Percentiles rank a stretch among this genome's conserved stretches.
These are phyloP conservation scores for Helotiales sp. DNA, from an alignment of 2,329 filamentous ascomycete genomes.

Conservation along the genomic window DNA sequence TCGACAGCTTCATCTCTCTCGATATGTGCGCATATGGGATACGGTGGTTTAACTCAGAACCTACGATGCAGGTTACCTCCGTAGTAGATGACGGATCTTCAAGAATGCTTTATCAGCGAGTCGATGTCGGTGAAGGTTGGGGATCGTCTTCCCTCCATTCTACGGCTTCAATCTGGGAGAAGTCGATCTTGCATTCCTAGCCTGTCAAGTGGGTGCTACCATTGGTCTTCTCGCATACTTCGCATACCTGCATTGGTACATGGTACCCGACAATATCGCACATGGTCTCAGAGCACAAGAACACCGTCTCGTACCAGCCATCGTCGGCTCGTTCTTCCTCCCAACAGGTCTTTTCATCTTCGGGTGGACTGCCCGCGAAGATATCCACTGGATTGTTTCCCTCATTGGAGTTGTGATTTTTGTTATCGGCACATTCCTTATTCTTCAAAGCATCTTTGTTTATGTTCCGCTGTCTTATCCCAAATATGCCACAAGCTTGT, in stretches of 20 bases:
- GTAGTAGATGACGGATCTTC: neutral
- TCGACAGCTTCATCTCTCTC: neutral
- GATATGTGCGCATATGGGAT: neutral
- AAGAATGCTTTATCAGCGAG: neutral
- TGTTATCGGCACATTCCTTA: slow-evolving; percentile 52
- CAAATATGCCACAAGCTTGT: slow-evolving; percentile 57
- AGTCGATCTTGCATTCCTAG: slow-evolving; percentile 62
- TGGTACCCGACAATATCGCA: slow-evolving; percentile 55
- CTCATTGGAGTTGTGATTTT: slow-evolving; percentile 60
- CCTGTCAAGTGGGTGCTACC: slow-evolving; percentile 58
- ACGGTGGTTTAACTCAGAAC: neutral
- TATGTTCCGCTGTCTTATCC: slow-evolving; percentile 60
- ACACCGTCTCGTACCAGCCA: slow-evolving; percentile 57
- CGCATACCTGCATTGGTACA: slow-evolving; percentile 45
- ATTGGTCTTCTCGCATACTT: slow-evolving; percentile 54
- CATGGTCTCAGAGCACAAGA: slow-evolving; percentile 58
- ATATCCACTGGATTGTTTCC: slow-evolving; percentile 59
- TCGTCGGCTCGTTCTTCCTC: slow-evolving; percentile 55
- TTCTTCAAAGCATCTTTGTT: slow-evolving; percentile 61
- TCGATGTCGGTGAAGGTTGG: neutral
- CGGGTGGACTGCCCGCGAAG: slow-evolving; percentile 53
- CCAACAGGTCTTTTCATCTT: slow-evolving; percentile 65
- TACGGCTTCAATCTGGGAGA: slow-evolving; percentile 64
- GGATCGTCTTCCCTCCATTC: slow-evolving; percentile 58
- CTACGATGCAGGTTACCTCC: neutral